Conservation (phyloP, 164 flowering plant genomes). For the Annona cherimola region DNA sequence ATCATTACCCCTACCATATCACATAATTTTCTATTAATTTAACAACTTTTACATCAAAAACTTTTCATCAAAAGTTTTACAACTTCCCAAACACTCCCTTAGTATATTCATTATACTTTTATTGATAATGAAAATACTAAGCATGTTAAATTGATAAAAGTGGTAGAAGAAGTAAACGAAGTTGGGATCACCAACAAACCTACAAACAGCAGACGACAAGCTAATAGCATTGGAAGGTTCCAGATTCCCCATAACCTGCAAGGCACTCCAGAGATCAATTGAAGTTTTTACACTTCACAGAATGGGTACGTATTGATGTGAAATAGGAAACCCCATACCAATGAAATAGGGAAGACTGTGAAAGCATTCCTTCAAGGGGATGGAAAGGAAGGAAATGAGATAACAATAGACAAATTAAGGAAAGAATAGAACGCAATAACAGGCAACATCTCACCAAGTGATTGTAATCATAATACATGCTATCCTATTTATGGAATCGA, state of each 20-base stretch:
- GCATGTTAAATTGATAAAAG: too few relatives aligned
- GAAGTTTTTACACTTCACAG: background rate
- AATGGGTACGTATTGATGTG: background rate
- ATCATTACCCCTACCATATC: too few relatives aligned
- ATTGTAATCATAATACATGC: too few relatives aligned
- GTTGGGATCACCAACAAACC: slow-evolving; percentile 32
- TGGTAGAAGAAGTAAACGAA: too few relatives aligned
- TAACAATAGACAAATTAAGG: background rate
- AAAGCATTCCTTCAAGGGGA: background rate
- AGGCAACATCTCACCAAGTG: background rate
- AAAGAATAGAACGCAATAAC: background rate
- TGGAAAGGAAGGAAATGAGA: background rate
- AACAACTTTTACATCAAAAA: too few relatives aligned
- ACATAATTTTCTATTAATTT: too few relatives aligned
- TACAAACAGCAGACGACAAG: slow-evolving; percentile 76
- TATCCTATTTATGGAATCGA: too few relatives aligned
- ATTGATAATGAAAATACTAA: too few relatives aligned
- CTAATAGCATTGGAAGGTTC: slow-evolving; percentile 30
- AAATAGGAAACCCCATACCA: too few relatives aligned
- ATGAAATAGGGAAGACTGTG: background rate
- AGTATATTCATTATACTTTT: too few relatives aligned
- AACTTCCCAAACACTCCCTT: too few relatives aligned
- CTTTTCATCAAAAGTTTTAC: too few relatives aligned
- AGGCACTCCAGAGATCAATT: slow-evolving; percentile 6
- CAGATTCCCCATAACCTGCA: slow-evolving; percentile 67